Conservation (phyloP, 1,139 yeast species). For the Magnusiomyces suaveolens region DNA sequence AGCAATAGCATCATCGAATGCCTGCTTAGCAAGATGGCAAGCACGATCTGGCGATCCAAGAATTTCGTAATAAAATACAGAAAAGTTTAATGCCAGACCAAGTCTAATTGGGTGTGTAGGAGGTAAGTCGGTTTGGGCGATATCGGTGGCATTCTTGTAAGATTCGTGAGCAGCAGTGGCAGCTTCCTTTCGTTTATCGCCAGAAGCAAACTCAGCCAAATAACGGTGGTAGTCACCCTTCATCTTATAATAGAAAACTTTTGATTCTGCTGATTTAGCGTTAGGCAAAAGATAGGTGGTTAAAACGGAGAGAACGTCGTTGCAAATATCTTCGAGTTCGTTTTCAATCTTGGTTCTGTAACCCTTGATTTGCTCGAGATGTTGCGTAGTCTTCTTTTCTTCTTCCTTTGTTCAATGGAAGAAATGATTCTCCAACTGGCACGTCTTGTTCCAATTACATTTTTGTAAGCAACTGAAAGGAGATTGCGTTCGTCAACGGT, state of each 20-base stretch:
- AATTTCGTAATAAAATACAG: conserved; percentile 96
- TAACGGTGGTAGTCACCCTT: conserved; percentile 99
- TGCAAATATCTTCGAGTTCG: conserved; percentile 89
- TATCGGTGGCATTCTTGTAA: conserved; percentile 90
- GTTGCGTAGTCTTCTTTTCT: conserved; percentile 83
- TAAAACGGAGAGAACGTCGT: conserved; percentile 81
- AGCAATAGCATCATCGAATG: conserved; percentile 97
- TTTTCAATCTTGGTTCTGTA: conserved; percentile 92
- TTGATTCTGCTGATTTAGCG: conserved; percentile 93
- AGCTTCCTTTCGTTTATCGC: conserved; percentile 86
- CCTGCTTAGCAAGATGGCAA: conserved; percentile 96
- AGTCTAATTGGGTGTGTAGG: conserved; percentile 98
- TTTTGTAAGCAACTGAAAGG: conserved; percentile 94
- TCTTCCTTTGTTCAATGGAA: conserved; percentile 96
- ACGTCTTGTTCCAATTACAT: conserved; percentile 98
- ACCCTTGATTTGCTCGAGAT: conserved; percentile 81
- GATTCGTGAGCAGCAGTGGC: conserved; percentile 90
- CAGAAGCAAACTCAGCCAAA: conserved; percentile 89
- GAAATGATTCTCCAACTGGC: conserved; percentile 99
- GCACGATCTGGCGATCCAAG: conserved; percentile 97
- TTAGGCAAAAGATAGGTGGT: conserved; percentile 81
- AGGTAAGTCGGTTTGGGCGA: conserved; percentile 92
- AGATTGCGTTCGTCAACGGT: conserved; percentile 97
- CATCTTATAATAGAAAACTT: conserved; percentile 98
- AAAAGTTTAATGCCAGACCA: conserved; percentile 95